These are phyloP conservation scores for Phylloporus sp. DNA, from an alignment of 768 basidiomycete genomes.

Conservation along the genomic window DNA sequence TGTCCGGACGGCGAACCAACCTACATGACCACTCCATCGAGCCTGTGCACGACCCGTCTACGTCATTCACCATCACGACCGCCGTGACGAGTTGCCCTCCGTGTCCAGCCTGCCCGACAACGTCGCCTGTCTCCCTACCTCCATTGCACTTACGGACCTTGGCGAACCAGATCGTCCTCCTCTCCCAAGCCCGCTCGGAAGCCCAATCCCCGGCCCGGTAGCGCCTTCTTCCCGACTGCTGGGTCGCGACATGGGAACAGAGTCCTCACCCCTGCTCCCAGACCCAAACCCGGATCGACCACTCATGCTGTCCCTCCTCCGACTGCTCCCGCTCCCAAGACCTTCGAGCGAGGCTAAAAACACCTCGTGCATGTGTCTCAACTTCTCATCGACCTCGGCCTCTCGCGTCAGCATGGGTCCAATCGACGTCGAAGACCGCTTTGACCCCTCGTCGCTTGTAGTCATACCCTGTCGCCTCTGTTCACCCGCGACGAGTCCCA, in stretches of 20 bases:
- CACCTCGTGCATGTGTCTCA: constrained; percentile 61
- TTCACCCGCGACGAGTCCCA: constrained; percentile 18
- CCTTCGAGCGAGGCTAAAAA: constrained; percentile 64
- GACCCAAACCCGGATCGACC: constrained; percentile 12
- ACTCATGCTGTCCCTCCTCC: constrained; percentile 21
- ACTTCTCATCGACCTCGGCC: constrained; percentile 58
- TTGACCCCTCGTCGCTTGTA: constrained; percentile 18
- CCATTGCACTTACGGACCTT: constrained; percentile 27
- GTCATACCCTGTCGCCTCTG: constrained; percentile 18
- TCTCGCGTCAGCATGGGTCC: constrained; percentile 62
- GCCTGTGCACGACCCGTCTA: not conserved
- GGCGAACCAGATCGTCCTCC: constrained; percentile 29
- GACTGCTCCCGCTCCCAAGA: constrained; percentile 38
- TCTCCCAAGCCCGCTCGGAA: constrained; percentile 17
- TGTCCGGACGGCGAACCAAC: not conserved
- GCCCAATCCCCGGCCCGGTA: constrained; percentile 6
- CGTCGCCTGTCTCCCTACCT: constrained; percentile 30
- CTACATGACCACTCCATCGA: not conserved
- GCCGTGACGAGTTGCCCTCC: constrained; percentile 21
- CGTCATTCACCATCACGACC: constrained; percentile 8
- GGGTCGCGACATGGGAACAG: constrained; percentile 4
- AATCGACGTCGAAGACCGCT: constrained; percentile 23
- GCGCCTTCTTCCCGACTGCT: constrained; percentile 5
- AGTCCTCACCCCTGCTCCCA: constrained; percentile 7
- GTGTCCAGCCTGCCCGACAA: constrained; percentile 36